A percentile compares a stretch with the other conserved stretches of the same genome.
phyloP scores from a whole-genome alignment of 352 stramenopile genomes.

The Globisporangium megalacanthum region DNA sequence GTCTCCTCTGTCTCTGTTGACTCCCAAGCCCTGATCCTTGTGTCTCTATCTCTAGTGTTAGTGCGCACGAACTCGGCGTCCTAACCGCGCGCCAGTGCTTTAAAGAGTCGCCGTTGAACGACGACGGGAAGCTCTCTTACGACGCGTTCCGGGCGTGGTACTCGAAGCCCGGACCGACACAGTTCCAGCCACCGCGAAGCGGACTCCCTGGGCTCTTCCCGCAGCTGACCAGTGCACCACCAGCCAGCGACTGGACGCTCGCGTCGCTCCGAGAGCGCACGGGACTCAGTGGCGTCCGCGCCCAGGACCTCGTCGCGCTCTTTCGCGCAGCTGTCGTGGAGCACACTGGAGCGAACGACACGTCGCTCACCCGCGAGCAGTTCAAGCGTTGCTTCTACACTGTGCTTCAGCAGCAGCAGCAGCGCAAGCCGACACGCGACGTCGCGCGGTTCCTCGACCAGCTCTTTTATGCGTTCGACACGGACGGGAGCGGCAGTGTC shows the following conservation, averaged over 20 bases:
- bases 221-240: constrained; percentile 6
- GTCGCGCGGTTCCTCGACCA: constrained; percentile 59
- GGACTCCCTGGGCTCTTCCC: constrained; percentile 2
- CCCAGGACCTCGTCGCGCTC: constrained; percentile 53
- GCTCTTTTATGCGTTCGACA: constrained; percentile 78
- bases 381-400: constrained; percentile 68
- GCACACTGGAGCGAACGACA: constrained; percentile 8
- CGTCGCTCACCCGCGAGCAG: constrained; percentile 44
- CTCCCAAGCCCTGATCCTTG: not conserved
- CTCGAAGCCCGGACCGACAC: constrained; percentile 49
- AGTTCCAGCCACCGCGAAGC: constrained; percentile 18
- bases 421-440: constrained; percentile 38
- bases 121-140: constrained; percentile 67
- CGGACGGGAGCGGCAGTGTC: constrained; percentile 54
- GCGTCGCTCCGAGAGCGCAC: constrained; percentile 43
- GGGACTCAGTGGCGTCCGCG: constrained; percentile 39
- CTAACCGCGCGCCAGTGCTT: constrained; percentile 79
- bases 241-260: constrained; percentile 10
- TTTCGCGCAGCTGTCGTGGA: constrained; percentile 33
- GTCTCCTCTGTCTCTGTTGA: not conserved
- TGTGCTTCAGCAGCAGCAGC: constrained; percentile 55
- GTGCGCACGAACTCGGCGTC: constrained; percentile 53
- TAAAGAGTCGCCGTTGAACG: constrained; percentile 51
- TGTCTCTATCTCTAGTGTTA: constrained; percentile 25
- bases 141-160: constrained; percentile 77